Evolutionary conservation across 129 eudicot genomes (phyloP).

Genomic region (Artemisia tridentata): DNA sequence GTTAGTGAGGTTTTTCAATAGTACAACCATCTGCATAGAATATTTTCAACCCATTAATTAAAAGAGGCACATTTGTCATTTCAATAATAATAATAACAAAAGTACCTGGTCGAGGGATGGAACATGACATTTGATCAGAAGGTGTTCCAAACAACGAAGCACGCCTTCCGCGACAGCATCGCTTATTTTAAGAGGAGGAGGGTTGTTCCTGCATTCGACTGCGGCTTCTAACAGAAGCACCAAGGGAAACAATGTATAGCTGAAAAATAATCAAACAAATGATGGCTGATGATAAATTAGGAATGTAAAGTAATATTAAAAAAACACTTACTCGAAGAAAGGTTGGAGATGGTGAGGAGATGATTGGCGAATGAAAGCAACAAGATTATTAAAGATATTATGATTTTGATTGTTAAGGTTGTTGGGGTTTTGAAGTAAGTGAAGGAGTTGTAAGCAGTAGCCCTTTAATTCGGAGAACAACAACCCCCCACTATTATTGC

Average conservation of each 20-base stretch:
- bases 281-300: no score
- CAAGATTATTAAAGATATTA: constrained; percentile 37
- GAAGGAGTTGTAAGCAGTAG: constrained; percentile 50
- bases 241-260: constrained; percentile 80
- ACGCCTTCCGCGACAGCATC: constrained; percentile 80
- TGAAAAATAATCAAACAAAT: no score
- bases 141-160: constrained; percentile 48
- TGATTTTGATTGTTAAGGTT: not conserved
- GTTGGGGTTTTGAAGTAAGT: constrained; percentile 65
- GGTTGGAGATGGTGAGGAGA: constrained; percentile 52
- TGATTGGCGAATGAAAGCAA: constrained; percentile 42
- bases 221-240: constrained; percentile 89
- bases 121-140: not conserved
- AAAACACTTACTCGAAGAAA: constrained; percentile 78
- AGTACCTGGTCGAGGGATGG: not conserved
- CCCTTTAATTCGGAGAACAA: constrained; percentile 49
- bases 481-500: constrained; percentile 1
- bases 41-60: not conserved
- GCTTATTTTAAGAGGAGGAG: constrained; percentile 43
- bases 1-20: constrained; percentile 70
- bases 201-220: constrained; percentile 40
- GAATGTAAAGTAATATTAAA: no score
- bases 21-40: not conserved
- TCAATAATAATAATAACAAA: not conserved
- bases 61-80: no score